A percentile compares a stretch with the other conserved stretches of the same genome.
Evolutionary conservation across 331 rosid genomes (phyloP).

Genomic region (Malus hybrid): DNA sequence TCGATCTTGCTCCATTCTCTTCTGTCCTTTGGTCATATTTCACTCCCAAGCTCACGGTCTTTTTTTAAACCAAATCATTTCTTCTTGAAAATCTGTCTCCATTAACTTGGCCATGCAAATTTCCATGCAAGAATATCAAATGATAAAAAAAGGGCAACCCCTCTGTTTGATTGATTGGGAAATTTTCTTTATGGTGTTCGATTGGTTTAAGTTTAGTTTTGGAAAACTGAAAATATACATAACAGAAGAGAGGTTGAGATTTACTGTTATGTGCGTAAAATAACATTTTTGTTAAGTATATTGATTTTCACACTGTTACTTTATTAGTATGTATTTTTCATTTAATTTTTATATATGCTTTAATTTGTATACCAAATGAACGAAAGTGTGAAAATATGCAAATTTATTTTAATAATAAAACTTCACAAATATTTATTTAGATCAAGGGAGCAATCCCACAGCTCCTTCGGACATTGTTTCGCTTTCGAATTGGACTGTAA

Average conservation of each 20-base stretch:
- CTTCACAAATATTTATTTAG: not conserved
- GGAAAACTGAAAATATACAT: not conserved
- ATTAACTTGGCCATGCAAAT: slow-evolving; percentile 54
- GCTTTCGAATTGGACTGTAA: not conserved
- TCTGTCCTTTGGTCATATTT: slow-evolving; percentile 22
- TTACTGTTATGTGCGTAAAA: not conserved
- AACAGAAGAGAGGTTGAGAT: not conserved
- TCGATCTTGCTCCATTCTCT: slow-evolving; percentile 26
- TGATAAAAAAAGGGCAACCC: not conserved
- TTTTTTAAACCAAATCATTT: slow-evolving; percentile 53
- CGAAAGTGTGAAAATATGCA: not conserved
- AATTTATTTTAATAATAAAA: not conserved
- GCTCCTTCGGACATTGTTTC: not conserved
- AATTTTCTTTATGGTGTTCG: not conserved
- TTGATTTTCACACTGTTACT: not conserved
- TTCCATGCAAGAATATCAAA: slow-evolving; percentile 51
- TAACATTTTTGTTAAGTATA: not conserved
- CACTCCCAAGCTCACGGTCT: slow-evolving; percentile 24
- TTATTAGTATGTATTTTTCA: not conserved
- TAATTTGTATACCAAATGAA: no score
- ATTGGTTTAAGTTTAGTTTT: not conserved
- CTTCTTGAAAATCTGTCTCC: slow-evolving; percentile 78
- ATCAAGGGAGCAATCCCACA: slow-evolving; percentile 7
- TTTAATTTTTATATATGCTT: no score
- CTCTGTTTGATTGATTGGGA: not conserved